These are phyloP conservation scores for Nannizziopsis barbatae DNA, from an alignment of 2,329 filamentous ascomycete species.

Conservation along the genomic window DNA sequence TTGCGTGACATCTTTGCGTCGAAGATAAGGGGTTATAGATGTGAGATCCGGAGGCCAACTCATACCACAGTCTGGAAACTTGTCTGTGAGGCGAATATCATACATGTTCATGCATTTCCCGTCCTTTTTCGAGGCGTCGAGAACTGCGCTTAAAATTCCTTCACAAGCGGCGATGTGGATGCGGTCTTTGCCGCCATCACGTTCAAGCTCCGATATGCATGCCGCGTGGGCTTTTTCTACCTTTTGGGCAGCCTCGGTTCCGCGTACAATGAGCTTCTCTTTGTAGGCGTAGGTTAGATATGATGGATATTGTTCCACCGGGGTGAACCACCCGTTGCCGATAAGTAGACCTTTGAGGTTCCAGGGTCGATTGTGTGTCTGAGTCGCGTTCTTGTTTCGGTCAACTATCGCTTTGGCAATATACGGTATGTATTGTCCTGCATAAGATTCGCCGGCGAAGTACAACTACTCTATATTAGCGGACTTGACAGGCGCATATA, in stretches of 20 bases:
- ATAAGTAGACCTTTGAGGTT: slow-evolving; percentile 77
- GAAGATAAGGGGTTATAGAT: slow-evolving; percentile 70
- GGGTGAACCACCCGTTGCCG: slow-evolving; percentile 95
- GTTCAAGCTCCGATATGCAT: slow-evolving; percentile 53
- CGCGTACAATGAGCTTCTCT: slow-evolving; percentile 58
- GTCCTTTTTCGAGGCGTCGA: slow-evolving; percentile 50
- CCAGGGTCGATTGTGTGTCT: slow-evolving; percentile 48
- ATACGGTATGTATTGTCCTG: slow-evolving; percentile 93
- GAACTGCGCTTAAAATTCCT: slow-evolving; percentile 58
- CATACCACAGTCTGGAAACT: slow-evolving; percentile 80
- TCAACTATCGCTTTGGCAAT: slow-evolving; percentile 84
- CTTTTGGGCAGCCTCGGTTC: slow-evolving; percentile 50
- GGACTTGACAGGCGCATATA: background rate
- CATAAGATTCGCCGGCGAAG: slow-evolving; percentile 90
- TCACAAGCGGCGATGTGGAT: slow-evolving; percentile 68
- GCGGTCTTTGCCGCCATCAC: slow-evolving; percentile 46
- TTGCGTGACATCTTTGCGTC: slow-evolving; percentile 61
- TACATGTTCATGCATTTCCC: slow-evolving; percentile 87
- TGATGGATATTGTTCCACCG: slow-evolving; percentile 75
- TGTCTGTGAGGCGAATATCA: slow-evolving; percentile 75
- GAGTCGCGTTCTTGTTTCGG: slow-evolving; percentile 57
- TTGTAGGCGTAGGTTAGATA: slow-evolving; percentile 76
- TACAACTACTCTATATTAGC: slow-evolving; percentile 54
- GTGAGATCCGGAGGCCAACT: slow-evolving; percentile 88
- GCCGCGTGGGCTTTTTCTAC: slow-evolving; percentile 58